Evolutionary conservation across 306 rosid species (phyloP).

Genomic region (Prinsepia uniflora): DNA sequence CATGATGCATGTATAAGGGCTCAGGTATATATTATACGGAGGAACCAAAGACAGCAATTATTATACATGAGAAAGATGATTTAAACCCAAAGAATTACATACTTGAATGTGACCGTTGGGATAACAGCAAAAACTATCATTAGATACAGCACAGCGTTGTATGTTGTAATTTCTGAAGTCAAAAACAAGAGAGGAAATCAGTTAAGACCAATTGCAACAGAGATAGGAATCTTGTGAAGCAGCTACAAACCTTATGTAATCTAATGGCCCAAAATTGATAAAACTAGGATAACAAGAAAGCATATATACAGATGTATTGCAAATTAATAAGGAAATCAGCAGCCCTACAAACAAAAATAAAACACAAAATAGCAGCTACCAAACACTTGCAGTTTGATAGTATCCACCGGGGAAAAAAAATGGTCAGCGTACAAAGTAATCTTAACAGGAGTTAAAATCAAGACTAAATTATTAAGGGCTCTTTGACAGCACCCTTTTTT

Average conservation of each 20-base stretch:
- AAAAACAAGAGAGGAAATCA: constrained; percentile 13
- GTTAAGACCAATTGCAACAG: background rate
- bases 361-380: too few relatives aligned
- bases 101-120: constrained; percentile 79
- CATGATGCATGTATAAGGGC: constrained; percentile 8
- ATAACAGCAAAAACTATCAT: constrained; percentile 72
- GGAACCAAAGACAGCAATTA: background rate
- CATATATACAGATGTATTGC: background rate
- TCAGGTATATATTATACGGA: background rate
- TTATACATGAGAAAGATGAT: constrained; percentile 11
- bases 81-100: constrained; percentile 33
- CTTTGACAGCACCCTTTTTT: too few relatives aligned
- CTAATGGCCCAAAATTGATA: background rate
- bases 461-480: too few relatives aligned
- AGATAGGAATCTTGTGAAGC: background rate
- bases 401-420: too few relatives aligned
- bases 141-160: constrained; percentile 41
- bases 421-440: too few relatives aligned
- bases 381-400: too few relatives aligned
- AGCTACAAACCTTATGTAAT: background rate
- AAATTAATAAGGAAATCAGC: background rate
- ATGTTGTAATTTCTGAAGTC: constrained; percentile 57
- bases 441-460: too few relatives aligned
- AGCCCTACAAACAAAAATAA: too few relatives aligned
- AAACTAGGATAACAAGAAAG: background rate